Evolutionary conservation across 1,284 basidiomycete genomes (phyloP).

Genomic region (Leccinum subfulvum): DNA sequence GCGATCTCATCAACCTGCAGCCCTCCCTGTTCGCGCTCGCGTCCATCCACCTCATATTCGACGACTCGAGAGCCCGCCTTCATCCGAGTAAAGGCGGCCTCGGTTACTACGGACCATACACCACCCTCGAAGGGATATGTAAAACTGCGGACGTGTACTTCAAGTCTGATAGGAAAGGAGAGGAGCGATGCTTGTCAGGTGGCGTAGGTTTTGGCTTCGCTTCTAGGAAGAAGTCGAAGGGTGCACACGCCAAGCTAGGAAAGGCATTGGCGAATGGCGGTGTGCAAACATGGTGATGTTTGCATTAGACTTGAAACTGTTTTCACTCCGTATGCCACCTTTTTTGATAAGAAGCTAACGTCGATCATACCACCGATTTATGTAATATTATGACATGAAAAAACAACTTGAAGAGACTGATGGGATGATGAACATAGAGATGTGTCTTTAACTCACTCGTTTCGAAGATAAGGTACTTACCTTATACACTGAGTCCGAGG

Average conservation of each 20-base stretch:
- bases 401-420: not conserved
- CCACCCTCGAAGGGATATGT: conserved; percentile 52
- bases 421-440: not conserved
- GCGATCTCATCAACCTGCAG: conserved; percentile 64
- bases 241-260: conserved; percentile 7
- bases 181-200: conserved; percentile 32
- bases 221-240: conserved; percentile 2
- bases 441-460: not conserved
- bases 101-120: conserved; percentile 61
- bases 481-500: not conserved
- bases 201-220: conserved; percentile 33
- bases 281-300: conserved; percentile 16
- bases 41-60: conserved; percentile 64
- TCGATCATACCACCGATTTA: not conserved
- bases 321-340: not conserved
- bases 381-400: not conserved
- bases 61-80: conserved; percentile 64
- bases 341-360: not conserved
- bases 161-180: conserved; percentile 36
- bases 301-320: conserved; percentile 19
- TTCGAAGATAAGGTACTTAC: not conserved
- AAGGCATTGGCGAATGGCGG: conserved; percentile 12
- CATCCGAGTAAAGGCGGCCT: conserved; percentile 60
- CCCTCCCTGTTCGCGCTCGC: conserved; percentile 66
- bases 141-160: conserved; percentile 54